These are phyloP conservation scores for Aspergillus incahuasiensis DNA, from an alignment of 495 filamentous ascomycete species.

Conservation along the genomic window DNA sequence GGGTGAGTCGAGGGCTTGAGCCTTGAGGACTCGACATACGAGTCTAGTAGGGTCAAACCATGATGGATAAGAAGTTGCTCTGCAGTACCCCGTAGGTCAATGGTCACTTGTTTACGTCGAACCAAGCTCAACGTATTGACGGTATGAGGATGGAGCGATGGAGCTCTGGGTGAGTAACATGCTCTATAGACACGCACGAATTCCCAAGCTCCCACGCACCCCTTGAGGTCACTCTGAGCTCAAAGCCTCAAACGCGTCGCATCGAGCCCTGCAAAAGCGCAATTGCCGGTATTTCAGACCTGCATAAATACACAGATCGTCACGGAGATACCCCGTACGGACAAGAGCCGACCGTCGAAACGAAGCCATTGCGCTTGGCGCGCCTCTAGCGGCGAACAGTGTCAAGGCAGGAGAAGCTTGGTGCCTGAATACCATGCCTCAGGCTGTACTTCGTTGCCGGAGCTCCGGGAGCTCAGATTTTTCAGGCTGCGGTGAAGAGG, in stretches of 20 bases:
- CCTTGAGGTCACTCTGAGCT: background rate
- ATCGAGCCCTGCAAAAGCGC: background rate
- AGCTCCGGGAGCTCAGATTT: conserved; percentile 7
- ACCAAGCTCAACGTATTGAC: too few relatives aligned
- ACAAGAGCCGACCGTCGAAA: background rate
- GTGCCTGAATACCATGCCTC: background rate
- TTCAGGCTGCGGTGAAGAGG: background rate
- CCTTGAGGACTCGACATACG: too few relatives aligned
- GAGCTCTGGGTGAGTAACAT: too few relatives aligned
- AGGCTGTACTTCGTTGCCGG: background rate
- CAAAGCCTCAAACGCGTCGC: background rate
- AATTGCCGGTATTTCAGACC: background rate
- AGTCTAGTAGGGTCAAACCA: too few relatives aligned
- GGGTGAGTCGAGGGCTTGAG: too few relatives aligned
- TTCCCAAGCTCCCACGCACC: background rate
- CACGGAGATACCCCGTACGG: background rate
- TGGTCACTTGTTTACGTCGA: too few relatives aligned
- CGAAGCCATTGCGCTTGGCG: background rate
- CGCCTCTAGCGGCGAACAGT: background rate
- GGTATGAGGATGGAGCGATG: too few relatives aligned
- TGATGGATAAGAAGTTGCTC: too few relatives aligned
- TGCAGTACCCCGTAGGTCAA: too few relatives aligned
- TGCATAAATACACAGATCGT: background rate
- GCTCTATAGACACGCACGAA: background rate
- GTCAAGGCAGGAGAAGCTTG: background rate